Evolutionary conservation across 176 grass and related monocot genomes (phyloP), one percentile per base, ranked within the genome.

Genomic region (Pontederia paniculata): DNA sequence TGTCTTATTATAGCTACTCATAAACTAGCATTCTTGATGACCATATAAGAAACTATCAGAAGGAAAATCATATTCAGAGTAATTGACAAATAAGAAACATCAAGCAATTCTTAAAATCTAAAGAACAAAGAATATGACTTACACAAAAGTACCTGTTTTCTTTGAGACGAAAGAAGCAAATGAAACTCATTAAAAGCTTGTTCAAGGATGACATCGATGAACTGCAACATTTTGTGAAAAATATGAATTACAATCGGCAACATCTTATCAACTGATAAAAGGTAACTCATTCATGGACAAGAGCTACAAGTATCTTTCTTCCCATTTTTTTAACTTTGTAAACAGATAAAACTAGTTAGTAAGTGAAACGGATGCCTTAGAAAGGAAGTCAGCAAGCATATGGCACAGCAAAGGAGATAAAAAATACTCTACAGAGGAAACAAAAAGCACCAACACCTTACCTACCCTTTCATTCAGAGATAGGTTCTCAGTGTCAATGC

Each of bases 381-480:
- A 1, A 59, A 41, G 43, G 21, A 46, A 63, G 41, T 9, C 17
- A 18, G 12, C 9, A 63, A 44, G 8, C 19, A 21, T 23, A 12
- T 15, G 17, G 22, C 5, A 47, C 8, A 63, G 18, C 45, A 63
- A 47, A 20, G 19, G 2, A 1, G 25, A 31, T 31, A 31, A 31
- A 5, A 31, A 31, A 31, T 31, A 5, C 21, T 44, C n/a, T 9
- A 70, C 69, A 8, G 69, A 45, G 9, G 65, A 43, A 69, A 62
- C 0, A 44, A 70, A 60, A 54, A 74, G 63, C 44, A 83, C 60
- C 9, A 43, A 9, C 53, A 78, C 62, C 70, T 88, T 74, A 86
- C 76, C 73, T 94, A 94, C 88, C 78, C 68, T 94, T 82, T 94
- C 88, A 80, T 82, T 77, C 69, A 87, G 74, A 62, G 60, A 70